phyloP scores from a whole-genome alignment of 1,139 yeast genomes.

The Debaryomyces subglobosus region DNA sequence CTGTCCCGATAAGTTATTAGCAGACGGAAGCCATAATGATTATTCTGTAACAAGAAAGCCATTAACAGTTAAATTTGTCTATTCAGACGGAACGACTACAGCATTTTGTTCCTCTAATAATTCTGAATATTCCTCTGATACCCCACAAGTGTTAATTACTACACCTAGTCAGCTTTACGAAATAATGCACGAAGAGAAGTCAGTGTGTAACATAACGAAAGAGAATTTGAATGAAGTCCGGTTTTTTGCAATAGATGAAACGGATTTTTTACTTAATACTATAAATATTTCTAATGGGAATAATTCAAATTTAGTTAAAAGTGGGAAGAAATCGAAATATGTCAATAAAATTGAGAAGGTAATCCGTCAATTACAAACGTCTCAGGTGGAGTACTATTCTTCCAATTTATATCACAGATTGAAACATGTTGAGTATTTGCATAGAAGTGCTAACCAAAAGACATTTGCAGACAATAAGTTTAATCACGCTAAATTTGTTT shows the following conservation, averaged over 20 bases:
- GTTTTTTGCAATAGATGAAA: conserved; percentile 29
- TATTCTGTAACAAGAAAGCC: conserved; percentile 25
- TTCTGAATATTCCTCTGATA: conserved; percentile 6
- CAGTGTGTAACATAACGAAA: conserved; percentile 5
- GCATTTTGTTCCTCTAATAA: conserved; percentile 1
- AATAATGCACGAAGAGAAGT: conserved; percentile 7
- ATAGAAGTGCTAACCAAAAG: conserved; percentile 8
- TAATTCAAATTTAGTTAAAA: conserved; percentile 10
- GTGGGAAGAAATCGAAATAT: conserved; percentile 14
- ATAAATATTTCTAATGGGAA: conserved; percentile 14
- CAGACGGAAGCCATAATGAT: conserved; percentile 8
- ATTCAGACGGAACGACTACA: conserved; percentile 2
- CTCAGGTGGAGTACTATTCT: conserved; percentile 15
- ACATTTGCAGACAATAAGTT: conserved; percentile 6
- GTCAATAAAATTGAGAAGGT: conserved; percentile 16
- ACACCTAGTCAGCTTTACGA: conserved; percentile 20
- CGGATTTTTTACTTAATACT: conserved; percentile 21
- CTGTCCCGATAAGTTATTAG: conserved; percentile 25
- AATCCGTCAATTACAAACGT: conserved; percentile 18
- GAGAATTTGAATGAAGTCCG: conserved; percentile 16
- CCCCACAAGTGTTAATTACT: conserved; percentile 29
- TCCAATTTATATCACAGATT: conserved; percentile 9
- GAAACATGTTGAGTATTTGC: conserved; percentile 11
- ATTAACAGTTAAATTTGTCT: conserved; percentile 21
- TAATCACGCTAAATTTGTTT: conserved; percentile 15